Conservation (phyloP, 2,329 filamentous ascomycete species). For the Ceratocystis albifundus region DNA sequence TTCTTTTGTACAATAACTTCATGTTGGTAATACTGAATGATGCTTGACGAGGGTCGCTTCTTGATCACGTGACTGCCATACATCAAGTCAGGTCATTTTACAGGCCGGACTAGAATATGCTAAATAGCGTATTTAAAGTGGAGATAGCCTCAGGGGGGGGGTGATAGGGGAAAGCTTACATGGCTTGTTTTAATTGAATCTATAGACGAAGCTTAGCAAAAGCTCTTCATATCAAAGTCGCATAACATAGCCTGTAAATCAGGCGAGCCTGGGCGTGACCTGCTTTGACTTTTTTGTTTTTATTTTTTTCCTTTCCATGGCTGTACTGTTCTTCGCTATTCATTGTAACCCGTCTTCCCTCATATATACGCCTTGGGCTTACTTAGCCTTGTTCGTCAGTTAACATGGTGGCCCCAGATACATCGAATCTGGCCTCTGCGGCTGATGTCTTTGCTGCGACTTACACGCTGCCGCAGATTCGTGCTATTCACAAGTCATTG, state of each 20-base stretch:
- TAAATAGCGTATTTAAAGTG: constrained; percentile 4
- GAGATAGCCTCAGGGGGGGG: background rate
- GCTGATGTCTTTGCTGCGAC: constrained; percentile 44
- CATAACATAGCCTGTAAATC: background rate
- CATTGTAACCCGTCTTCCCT: background rate
- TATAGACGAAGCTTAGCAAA: background rate
- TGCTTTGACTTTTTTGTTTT: background rate
- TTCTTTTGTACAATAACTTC: background rate
- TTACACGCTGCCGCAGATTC: constrained; percentile 52
- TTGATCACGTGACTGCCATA: background rate
- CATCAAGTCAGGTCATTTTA: background rate
- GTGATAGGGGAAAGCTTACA: constrained; percentile 1
- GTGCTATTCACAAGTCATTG: constrained; percentile 49
- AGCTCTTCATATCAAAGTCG: background rate
- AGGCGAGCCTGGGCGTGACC: background rate
- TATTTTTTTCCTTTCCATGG: background rate
- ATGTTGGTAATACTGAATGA: background rate
- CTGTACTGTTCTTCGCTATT: background rate
- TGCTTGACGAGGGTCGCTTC: background rate
- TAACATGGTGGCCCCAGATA: constrained; percentile 23
- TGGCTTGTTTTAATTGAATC: background rate
- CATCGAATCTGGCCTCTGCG: constrained; percentile 35
- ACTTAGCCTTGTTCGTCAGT: background rate
- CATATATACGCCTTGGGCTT: background rate
- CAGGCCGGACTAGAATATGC: background rate